Base-by-base conservation (phyloP, 805 yeast genomes). In the Saturnispora ahearnii region DNA sequence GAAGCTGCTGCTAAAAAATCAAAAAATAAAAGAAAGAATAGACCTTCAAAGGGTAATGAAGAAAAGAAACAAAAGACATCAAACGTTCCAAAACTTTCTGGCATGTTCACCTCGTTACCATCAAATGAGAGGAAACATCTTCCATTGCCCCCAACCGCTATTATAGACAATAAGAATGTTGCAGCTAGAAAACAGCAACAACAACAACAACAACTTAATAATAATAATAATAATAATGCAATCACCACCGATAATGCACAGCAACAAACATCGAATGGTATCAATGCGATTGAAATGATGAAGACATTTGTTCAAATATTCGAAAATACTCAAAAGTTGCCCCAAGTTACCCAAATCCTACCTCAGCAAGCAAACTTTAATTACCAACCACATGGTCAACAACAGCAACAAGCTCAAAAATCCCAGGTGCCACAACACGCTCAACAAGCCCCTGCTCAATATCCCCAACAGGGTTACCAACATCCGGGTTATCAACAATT, bases 1-100 rank as follows among this genome's bases (percentile, higher is more conserved):
- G 98, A 93, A 63, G 76, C 80, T 57, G 82, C 78, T 33, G 78
- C 77, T 42, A 90, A 84, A 61, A 77, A 75, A 48, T 65, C 73
- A 63, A 87, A 84, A 66, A 77, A 76, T 51, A 77, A 78, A 65
- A 79, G 77, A 57, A 73, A 69, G 53, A 31, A 7, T 46, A 47
- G 28, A 28, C 15, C 38, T 21, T 24, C 44, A 15, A 44, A 28
- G 9, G 5, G 43, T 21, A 41, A 41, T 28, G 18, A 46, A 44
- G 46, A 46, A 15, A 43, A 48, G 30, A 48, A 44, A 34, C 45
- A 46, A 46, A 36, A 52, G 33, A 15, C 49, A 49, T 12, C 52
- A 47, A 30, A 30, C 8, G 37, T 10, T 7, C 34, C 51, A 38
- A 41, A 26, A 52, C 32, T 41, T 7, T 18, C 36, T 15, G 36